Conservation (phyloP, 768 basidiomycete genomes). For the Macrocybe gigantea region DNA sequence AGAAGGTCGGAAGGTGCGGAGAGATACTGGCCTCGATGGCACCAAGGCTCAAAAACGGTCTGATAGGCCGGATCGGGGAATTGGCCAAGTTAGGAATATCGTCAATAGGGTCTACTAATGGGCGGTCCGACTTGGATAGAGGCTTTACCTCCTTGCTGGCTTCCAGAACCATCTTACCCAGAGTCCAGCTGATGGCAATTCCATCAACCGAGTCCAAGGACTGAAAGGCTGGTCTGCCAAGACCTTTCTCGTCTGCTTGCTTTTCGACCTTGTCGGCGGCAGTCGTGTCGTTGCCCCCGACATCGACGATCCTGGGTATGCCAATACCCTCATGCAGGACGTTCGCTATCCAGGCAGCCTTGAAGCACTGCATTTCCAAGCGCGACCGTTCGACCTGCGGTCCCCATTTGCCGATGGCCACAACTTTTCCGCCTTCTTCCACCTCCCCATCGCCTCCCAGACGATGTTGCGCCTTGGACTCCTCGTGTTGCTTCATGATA, state of each 20-base stretch:
- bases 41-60: slow-evolving; percentile 55
- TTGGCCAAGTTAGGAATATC: slow-evolving; percentile 47
- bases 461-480: slow-evolving; percentile 36
- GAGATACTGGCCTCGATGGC: slow-evolving; percentile 59
- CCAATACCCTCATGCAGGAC: slow-evolving; percentile 95
- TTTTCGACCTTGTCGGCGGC: slow-evolving; percentile 63
- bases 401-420: slow-evolving; percentile 66
- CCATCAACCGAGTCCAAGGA: slow-evolving; percentile 87
- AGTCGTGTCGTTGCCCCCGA: slow-evolving; percentile 71
- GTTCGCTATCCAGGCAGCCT: slow-evolving; percentile 97
- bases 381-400: slow-evolving; percentile 75
- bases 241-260: slow-evolving; percentile 78
- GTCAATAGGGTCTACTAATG: slow-evolving; percentile 71
- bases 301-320: slow-evolving; percentile 85
- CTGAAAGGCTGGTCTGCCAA: slow-evolving; percentile 84
- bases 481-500: slow-evolving; percentile 65
- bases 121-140: slow-evolving; percentile 35
- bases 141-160: slow-evolving; percentile 81
- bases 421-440: slow-evolving; percentile 49
- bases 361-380: slow-evolving; percentile 98
- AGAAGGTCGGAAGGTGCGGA: slow-evolving; percentile 58
- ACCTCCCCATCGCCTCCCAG: slow-evolving; percentile 66
- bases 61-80: slow-evolving; percentile 58
- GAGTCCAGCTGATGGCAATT: slow-evolving; percentile 95
- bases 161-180: slow-evolving; percentile 98